Evolutionary conservation across 768 basidiomycete genomes (phyloP).

Genomic region (Rhizopogon salebrosus): DNA sequence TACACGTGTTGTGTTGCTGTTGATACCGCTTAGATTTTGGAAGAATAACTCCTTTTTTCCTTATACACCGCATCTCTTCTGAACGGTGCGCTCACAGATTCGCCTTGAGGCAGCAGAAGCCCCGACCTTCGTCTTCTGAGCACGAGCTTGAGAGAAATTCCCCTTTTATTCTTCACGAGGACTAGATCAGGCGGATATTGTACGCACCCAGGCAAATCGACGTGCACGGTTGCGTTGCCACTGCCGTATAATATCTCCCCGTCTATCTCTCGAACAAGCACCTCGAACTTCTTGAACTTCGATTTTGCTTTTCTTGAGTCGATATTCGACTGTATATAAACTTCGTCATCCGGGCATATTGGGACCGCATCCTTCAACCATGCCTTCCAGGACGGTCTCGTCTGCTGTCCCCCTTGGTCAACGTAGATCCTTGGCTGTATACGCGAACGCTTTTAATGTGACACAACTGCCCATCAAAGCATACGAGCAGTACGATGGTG

Average conservation of each 20-base stretch:
- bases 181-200: slow-evolving; percentile 1
- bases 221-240: not conserved
- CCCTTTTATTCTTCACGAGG: not conserved
- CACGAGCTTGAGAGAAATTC: slow-evolving; percentile 4
- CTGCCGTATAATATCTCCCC: not conserved
- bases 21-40: not conserved
- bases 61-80: not conserved
- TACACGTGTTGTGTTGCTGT: not conserved
- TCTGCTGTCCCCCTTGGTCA: not conserved
- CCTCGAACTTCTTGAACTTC: too few relatives aligned
- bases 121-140: not conserved
- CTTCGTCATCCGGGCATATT: not conserved
- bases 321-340: not conserved
- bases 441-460: slow-evolving; percentile 31
- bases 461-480: slow-evolving; percentile 21
- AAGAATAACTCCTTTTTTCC: slow-evolving; percentile 1
- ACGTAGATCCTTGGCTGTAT: slow-evolving; percentile 11
- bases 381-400: not conserved
- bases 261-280: not conserved
- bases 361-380: not conserved
- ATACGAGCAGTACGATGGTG: slow-evolving; percentile 32
- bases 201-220: not conserved
- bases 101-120: not conserved
- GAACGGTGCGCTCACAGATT: too few relatives aligned
- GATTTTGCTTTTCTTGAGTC: too few relatives aligned